phyloP scores from a whole-genome alignment of 1,284 basidiomycete genomes.

The Moesziomyces parantarcticus region DNA sequence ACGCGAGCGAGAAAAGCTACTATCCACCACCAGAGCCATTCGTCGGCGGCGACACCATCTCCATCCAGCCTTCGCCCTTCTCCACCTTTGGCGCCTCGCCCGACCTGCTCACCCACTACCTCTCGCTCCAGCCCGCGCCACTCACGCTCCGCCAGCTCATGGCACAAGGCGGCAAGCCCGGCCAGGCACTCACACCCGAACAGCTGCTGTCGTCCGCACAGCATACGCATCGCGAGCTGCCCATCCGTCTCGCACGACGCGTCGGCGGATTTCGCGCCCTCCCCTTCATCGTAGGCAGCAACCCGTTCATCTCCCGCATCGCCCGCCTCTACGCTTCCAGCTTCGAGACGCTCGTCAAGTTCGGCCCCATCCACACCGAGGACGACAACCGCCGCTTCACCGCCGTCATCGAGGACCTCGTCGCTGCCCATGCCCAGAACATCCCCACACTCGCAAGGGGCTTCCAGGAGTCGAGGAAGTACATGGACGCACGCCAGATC shows the following conservation, averaged over 20 bases:
- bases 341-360: conserved; percentile 78
- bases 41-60: conserved; percentile 18
- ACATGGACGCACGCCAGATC: conserved; percentile 82
- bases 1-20: conserved; percentile 33
- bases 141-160: conserved; percentile 62
- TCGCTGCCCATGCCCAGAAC: conserved; percentile 83
- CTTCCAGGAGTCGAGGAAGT: conserved; percentile 85
- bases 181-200: conserved; percentile 50
- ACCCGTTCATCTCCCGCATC: conserved; percentile 83
- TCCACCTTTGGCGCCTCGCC: conserved; percentile 63
- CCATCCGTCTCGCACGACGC: conserved; percentile 64
- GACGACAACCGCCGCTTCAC: conserved; percentile 80
- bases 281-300: conserved; percentile 81
- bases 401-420: conserved; percentile 76
- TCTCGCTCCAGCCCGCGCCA: conserved; percentile 55
- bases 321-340: conserved; percentile 79
- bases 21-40: conserved; percentile 51
- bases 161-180: conserved; percentile 55
- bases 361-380: conserved; percentile 75
- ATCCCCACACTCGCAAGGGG: conserved; percentile 89
- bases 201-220: conserved; percentile 60
- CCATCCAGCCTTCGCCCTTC: conserved; percentile 33
- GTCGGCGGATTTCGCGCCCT: conserved; percentile 65
- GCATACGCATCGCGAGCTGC: conserved; percentile 62
- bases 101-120: conserved; percentile 51